Base-by-base conservation (phyloP, 805 yeast genomes). In the Candida coquimbonensis region DNA sequence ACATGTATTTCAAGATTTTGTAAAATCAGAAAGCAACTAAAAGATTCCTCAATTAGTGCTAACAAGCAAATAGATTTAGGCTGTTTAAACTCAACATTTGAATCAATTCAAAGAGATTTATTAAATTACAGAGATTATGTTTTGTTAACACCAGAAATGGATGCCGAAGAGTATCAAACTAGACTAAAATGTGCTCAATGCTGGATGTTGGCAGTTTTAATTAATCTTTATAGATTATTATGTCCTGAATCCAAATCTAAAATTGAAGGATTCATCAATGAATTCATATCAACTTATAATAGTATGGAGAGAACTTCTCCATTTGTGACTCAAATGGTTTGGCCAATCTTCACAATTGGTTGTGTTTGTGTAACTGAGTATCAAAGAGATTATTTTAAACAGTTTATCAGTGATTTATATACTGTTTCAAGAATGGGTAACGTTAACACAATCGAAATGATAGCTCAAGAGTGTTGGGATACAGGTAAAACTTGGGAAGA, bases 311-410 rank as follows among this genome's bases (percentile, higher is more conserved):
- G 72, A 2, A 54, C 57, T 6, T 68, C 77, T 2, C 78, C 81
- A 1, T 59, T 70, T 17, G 72, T 74, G 6, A 76, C 81, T 5
- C 83, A 78, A 53, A 78, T 78, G 82, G 81, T 78, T 5, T 78
- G 82, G 82, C 83, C 83, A 0, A 64, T 77, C 3, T 75, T 73
- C 53, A 73, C 73, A 14, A 63, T 78, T 36, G 76, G 73, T 5
- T 64, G 79, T 42, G 70, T 69, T 47, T 70, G 77, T 44, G 53
- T 54, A 12, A 61, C 67, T 0, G 54, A 44, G 0, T 59, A 52
- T 13, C 74, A 73, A 40, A 53, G 70, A 42, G 38, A 46, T 1
- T 48, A 48, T 9, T 49, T 74, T 33, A 55, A 53, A 39, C 44
- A 47, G 19, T 70, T 61, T 51, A 67, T 74, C 65, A 68, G 69